Percentiles rank a stretch among this genome's conserved stretches.
These are phyloP conservation scores for Mycena belliarum DNA, from an alignment of 768 basidiomycete species.

Conservation along the genomic window DNA sequence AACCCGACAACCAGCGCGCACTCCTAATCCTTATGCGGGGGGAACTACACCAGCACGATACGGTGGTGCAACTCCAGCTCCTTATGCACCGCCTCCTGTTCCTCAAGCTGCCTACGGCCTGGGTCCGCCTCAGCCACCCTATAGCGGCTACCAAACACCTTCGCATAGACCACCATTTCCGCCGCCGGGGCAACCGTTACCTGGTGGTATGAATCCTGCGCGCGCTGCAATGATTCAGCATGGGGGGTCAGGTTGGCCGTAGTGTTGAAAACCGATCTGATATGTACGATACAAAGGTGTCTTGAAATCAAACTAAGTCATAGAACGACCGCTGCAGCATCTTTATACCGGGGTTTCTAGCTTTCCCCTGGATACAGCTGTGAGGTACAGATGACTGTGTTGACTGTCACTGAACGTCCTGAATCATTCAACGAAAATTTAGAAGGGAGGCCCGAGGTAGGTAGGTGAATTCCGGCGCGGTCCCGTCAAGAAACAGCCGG, in stretches of 20 bases:
- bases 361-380: no score
- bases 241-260: slow-evolving; percentile 35
- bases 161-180: slow-evolving; percentile 45
- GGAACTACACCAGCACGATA: slow-evolving; percentile 36
- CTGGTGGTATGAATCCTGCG: slow-evolving; percentile 66
- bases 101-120: slow-evolving; percentile 27
- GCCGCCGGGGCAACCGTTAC: slow-evolving; percentile 42
- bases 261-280: neutral
- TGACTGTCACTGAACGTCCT: no score
- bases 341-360: no score
- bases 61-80: slow-evolving; percentile 44
- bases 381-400: no score
- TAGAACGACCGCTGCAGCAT: no score
- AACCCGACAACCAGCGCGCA: slow-evolving; percentile 68
- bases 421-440: no score
- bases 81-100: slow-evolving; percentile 39
- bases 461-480: no score
- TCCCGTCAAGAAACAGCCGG: no score
- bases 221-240: slow-evolving; percentile 69
- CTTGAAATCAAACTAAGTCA: no score
- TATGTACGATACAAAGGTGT: slow-evolving; percentile 22
- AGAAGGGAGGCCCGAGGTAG: no score
- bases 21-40: slow-evolving; percentile 77
- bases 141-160: slow-evolving; percentile 56
- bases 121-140: slow-evolving; percentile 32